Evolutionary conservation across 1,139 yeast species (phyloP).

Genomic region (Nakaseomyces delphensis): DNA sequence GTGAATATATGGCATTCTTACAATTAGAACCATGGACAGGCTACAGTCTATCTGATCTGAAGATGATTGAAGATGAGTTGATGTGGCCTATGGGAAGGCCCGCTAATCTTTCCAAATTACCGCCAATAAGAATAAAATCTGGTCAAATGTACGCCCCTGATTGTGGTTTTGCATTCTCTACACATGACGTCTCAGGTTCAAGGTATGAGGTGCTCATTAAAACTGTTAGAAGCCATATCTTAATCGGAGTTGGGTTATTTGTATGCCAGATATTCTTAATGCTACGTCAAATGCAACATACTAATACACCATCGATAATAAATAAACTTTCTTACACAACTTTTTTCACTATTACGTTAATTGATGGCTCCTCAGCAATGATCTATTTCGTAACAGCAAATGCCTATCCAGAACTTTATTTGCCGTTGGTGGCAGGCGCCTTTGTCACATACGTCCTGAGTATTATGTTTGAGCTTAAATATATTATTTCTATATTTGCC

Average conservation of each 20-base stretch:
- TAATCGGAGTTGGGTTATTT: slow-evolving; percentile 42
- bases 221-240: slow-evolving; percentile 39
- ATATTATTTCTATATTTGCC: slow-evolving; percentile 57
- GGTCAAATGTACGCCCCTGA: slow-evolving; percentile 79
- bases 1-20: slow-evolving; percentile 65
- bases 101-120: slow-evolving; percentile 42
- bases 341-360: slow-evolving; percentile 44
- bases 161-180: slow-evolving; percentile 55
- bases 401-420: slow-evolving; percentile 46
- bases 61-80: slow-evolving; percentile 63
- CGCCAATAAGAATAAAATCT: slow-evolving; percentile 44
- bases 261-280: slow-evolving; percentile 42
- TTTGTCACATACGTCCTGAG: slow-evolving; percentile 63
- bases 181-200: slow-evolving; percentile 46
- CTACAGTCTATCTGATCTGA: slow-evolving; percentile 42
- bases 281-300: slow-evolving; percentile 57
- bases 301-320: slow-evolving; percentile 73
- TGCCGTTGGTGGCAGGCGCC: slow-evolving; percentile 62
- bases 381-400: slow-evolving; percentile 53
- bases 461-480: slow-evolving; percentile 69
- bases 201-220: slow-evolving; percentile 43
- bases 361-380: slow-evolving; percentile 63
- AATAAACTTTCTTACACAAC: slow-evolving; percentile 61
- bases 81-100: slow-evolving; percentile 70
- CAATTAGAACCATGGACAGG: slow-evolving; percentile 57